A percentile compares a stretch with the other conserved stretches of the same genome.
Evolutionary conservation across 148 eudicot genomes (phyloP).

Genomic region (Rhododendron molle): DNA sequence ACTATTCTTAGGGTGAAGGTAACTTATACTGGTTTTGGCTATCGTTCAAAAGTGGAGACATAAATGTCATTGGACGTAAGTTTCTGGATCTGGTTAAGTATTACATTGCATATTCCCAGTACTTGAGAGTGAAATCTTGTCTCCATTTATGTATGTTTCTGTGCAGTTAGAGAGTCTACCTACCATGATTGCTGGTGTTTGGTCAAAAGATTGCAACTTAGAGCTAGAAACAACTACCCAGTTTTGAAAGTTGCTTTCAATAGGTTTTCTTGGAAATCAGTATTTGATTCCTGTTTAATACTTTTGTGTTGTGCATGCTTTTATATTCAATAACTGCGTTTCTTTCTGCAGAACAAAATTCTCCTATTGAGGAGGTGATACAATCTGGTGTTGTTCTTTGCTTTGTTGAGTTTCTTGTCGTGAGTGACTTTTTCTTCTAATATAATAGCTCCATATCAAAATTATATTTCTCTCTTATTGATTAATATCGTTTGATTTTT

Average conservation of each 20-base stretch:
- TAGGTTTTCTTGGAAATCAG: slow-evolving; percentile 38
- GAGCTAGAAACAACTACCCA: slow-evolving; percentile 77
- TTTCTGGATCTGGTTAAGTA: neutral
- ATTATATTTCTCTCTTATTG: too few relatives aligned
- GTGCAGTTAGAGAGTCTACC: slow-evolving; percentile 70
- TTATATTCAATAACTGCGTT: neutral
- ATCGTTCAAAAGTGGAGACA: slow-evolving; percentile 46
- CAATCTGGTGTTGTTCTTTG: slow-evolving; percentile 90
- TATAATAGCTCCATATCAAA: too few relatives aligned
- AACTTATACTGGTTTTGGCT: slow-evolving; percentile 4
- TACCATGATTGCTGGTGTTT: slow-evolving; percentile 64
- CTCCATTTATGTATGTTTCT: neutral
- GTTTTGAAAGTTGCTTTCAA: slow-evolving; percentile 80
- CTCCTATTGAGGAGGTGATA: slow-evolving; percentile 92
- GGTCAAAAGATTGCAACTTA: slow-evolving; percentile 50
- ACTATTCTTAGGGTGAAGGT: neutral
- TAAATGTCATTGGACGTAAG: slow-evolving; percentile 62
- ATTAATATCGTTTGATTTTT: too few relatives aligned
- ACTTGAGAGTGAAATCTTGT: too few relatives aligned
- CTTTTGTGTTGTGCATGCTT: neutral
- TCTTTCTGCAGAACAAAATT: slow-evolving; percentile 57
- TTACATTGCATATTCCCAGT: neutral
- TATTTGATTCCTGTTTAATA: neutral
- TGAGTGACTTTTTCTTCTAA: too few relatives aligned
- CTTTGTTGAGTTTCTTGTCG: slow-evolving; percentile 63